These are phyloP conservation scores for Aspergillus sp. DNA, from an alignment of 2,329 filamentous ascomycete species.

Conservation along the genomic window DNA sequence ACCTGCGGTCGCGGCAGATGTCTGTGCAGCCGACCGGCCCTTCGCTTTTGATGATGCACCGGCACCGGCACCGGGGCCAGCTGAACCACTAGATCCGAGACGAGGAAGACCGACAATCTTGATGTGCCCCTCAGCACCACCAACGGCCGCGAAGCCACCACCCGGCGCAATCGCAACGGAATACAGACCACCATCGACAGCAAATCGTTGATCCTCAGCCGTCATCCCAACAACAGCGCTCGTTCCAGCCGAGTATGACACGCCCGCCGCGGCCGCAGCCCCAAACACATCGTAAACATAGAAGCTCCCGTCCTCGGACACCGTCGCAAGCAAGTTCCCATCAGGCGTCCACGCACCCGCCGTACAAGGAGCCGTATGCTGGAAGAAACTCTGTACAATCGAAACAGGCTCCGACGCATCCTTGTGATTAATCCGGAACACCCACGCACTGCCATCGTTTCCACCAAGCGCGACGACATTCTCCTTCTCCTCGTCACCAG, in stretches of 20 bases:
- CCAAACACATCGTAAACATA: conserved; percentile 94
- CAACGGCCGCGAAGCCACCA: conserved; percentile 77
- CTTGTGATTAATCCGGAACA: conserved; percentile 77
- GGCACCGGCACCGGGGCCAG: conserved; percentile 35
- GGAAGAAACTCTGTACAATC: conserved; percentile 88
- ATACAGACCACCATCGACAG: conserved; percentile 87
- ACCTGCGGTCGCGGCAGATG: conserved; percentile 53
- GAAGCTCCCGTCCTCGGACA: conserved; percentile 82
- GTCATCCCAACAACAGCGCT: conserved; percentile 76
- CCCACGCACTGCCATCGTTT: conserved; percentile 90
- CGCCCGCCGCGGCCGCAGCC: conserved; percentile 65
- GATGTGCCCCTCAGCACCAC: conserved; percentile 83
- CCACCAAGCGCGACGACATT: conserved; percentile 87
- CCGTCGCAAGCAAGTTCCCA: conserved; percentile 80
- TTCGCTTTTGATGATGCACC: conserved; percentile 47
- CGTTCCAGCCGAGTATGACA: conserved; percentile 55
- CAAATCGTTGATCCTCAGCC: conserved; percentile 81
- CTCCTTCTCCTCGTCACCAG: conserved; percentile 54
- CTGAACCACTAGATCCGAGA: conserved; percentile 33
- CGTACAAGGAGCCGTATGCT: conserved; percentile 82
- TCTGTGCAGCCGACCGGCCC: conserved; percentile 40
- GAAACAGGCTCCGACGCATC: conserved; percentile 65
- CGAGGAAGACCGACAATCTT: conserved; percentile 82
- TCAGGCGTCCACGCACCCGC: conserved; percentile 90
- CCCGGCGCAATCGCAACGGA: conserved; percentile 80